phyloP scores from a whole-genome alignment of 2,329 filamentous ascomycete genomes.

The Talaromyces pinophilus region DNA sequence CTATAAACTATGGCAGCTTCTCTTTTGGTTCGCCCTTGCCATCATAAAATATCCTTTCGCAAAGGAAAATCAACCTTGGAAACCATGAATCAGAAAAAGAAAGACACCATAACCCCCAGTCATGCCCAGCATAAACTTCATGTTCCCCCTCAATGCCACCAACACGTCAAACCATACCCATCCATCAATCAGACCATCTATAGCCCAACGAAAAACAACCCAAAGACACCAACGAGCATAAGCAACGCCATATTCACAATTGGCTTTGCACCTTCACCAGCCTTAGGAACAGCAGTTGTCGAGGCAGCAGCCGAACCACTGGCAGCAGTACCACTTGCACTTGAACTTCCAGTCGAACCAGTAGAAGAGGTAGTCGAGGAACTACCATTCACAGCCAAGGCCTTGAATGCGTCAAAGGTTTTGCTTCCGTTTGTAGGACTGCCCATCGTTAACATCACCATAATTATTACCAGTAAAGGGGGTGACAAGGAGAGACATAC shows the following conservation, averaged over 20 bases:
- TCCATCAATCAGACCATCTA: slow-evolving; percentile 6
- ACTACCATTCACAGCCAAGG: slow-evolving; percentile 9
- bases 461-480: neutral
- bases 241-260: slow-evolving; percentile 15
- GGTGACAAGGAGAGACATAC: slow-evolving; percentile 48
- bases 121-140: neutral
- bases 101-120: neutral
- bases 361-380: neutral
- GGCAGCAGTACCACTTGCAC: neutral
- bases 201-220: slow-evolving; percentile 15
- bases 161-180: neutral
- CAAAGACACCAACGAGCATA: slow-evolving; percentile 19
- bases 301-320: slow-evolving; percentile 10
- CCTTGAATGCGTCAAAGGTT: slow-evolving; percentile 20
- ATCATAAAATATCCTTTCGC: neutral
- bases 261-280: slow-evolving; percentile 10
- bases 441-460: slow-evolving; percentile 3
- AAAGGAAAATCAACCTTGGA: no score
- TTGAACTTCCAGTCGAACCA: neutral
- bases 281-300: neutral
- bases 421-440: slow-evolving; percentile 17
- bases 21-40: neutral
- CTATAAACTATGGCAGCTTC: slow-evolving; percentile 1
- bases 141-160: no score
- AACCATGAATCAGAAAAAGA: neutral